These are phyloP conservation scores for Ilyonectria robusta DNA, from an alignment of 2,329 filamentous ascomycete species.

Conservation along the genomic window DNA sequence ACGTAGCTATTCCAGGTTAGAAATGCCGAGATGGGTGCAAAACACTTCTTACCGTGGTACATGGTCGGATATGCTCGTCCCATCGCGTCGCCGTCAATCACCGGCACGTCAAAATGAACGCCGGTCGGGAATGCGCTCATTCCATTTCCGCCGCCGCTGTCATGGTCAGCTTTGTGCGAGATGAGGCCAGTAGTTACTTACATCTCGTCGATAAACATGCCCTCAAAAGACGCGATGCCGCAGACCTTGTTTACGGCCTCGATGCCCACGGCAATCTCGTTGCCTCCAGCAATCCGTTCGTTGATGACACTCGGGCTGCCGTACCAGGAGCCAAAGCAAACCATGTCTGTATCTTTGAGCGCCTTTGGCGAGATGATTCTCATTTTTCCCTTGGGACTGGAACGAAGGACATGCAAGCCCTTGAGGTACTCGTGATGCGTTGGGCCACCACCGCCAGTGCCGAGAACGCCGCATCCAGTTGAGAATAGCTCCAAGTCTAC, in stretches of 20 bases:
- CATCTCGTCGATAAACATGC: constrained; percentile 56
- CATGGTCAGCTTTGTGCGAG: constrained; percentile 9
- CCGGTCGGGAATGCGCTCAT: constrained; percentile 52
- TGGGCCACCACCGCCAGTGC: constrained; percentile 55
- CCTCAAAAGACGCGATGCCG: constrained; percentile 51
- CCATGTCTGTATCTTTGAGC: constrained; percentile 55
- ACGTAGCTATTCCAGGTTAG: constrained; percentile 46
- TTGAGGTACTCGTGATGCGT: constrained; percentile 62
- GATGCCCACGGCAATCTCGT: constrained; percentile 55
- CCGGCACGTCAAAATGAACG: constrained; percentile 54
- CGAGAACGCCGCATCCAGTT: constrained; percentile 54
- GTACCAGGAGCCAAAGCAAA: constrained; percentile 62
- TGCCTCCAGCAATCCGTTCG: constrained; percentile 54
- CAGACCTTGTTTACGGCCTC: constrained; percentile 53
- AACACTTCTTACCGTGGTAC: constrained; percentile 49
- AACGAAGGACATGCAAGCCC: constrained; percentile 55
- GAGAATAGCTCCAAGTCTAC: constrained; percentile 55
- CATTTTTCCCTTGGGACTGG: constrained; percentile 53
- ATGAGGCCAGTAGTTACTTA: constrained; percentile 35
- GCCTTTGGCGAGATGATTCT: constrained; percentile 56
- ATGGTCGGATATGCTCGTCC: constrained; percentile 57
- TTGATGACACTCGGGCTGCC: constrained; percentile 59
- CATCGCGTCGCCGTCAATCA: constrained; percentile 57
- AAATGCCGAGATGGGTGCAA: fast-evolving
- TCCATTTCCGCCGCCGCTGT: constrained; percentile 57